Evolutionary conservation across 257 asterid genomes (phyloP).

Genomic region (Eustoma russellianum): DNA sequence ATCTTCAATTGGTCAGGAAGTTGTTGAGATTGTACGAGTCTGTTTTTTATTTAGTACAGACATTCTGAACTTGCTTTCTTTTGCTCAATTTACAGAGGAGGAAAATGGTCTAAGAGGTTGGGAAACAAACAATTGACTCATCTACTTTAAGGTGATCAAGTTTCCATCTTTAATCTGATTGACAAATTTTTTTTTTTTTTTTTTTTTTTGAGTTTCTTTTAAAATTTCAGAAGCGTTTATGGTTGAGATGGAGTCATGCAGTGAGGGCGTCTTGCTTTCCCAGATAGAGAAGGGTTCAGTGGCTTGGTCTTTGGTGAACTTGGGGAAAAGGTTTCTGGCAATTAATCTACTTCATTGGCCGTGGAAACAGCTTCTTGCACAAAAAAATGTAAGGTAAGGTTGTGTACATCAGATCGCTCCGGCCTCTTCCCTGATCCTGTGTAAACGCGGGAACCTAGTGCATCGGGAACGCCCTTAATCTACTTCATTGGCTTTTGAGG

Average conservation of each 20-base stretch:
- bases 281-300: conserved; percentile 18
- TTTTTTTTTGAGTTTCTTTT: too few species aligned
- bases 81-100: conserved; percentile 34
- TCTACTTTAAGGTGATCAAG: conserved; percentile 27
- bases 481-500: conserved; percentile 18
- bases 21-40: not conserved
- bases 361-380: too few species aligned
- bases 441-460: too few species aligned
- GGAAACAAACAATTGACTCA: conserved; percentile 9
- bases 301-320: conserved; percentile 11
- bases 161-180: not conserved
- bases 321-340: conserved; percentile 10
- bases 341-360: conserved; percentile 15
- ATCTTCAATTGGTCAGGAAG: conserved; percentile 29
- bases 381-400: too few species aligned
- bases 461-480: too few species aligned
- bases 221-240: conserved; percentile 5
- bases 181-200: too few species aligned
- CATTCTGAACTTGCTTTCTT: not conserved
- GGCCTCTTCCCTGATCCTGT: too few species aligned
- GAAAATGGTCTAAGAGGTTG: conserved; percentile 13
- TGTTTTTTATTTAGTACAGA: not conserved
- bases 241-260: conserved; percentile 8
- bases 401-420: too few species aligned
- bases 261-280: conserved; percentile 21